A percentile compares a stretch with the other conserved stretches of the same genome.
Conservation (phyloP, 495 filamentous ascomycete species). For the Articulospora tetracladia region DNA sequence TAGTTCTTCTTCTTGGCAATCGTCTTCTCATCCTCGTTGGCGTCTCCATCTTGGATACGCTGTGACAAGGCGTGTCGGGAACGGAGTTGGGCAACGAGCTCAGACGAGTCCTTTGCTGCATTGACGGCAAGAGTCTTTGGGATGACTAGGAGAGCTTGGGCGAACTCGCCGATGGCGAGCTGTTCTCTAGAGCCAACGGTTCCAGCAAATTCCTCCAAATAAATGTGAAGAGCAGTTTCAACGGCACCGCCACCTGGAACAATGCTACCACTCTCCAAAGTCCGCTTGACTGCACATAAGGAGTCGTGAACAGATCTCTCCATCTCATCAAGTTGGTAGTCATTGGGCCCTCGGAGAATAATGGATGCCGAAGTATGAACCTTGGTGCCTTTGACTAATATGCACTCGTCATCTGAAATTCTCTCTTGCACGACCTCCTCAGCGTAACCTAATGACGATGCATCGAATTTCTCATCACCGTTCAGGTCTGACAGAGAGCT, state of each 20-base stretch:
- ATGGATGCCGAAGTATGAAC: constrained; percentile 91
- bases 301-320: constrained; percentile 97
- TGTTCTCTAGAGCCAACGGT: constrained; percentile 97
- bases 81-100: constrained; percentile 92
- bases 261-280: constrained; percentile 93
- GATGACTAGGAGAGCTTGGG: constrained; percentile 87
- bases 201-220: constrained; percentile 98
- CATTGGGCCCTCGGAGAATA: constrained; percentile 93
- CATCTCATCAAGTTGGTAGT: constrained; percentile 98
- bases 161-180: constrained; percentile 96
- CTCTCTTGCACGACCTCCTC: constrained; percentile 96
- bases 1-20: constrained; percentile 92
- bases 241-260: constrained; percentile 96
- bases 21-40: constrained; percentile 80
- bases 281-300: constrained; percentile 93
- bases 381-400: constrained; percentile 94
- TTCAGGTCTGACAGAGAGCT: constrained; percentile 93
- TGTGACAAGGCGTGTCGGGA: constrained; percentile 93
- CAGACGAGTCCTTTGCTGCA: constrained; percentile 91
- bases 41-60: constrained; percentile 76
- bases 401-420: constrained; percentile 98
- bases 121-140: constrained; percentile 97
- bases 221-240: constrained; percentile 98
- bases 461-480: constrained; percentile 94
- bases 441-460: constrained; percentile 80